A percentile compares a stretch with the other conserved stretches of the same genome.
Evolutionary conservation across 192 early-diverging fungal genomes (phyloP).

Genomic region (Podila epicladia): DNA sequence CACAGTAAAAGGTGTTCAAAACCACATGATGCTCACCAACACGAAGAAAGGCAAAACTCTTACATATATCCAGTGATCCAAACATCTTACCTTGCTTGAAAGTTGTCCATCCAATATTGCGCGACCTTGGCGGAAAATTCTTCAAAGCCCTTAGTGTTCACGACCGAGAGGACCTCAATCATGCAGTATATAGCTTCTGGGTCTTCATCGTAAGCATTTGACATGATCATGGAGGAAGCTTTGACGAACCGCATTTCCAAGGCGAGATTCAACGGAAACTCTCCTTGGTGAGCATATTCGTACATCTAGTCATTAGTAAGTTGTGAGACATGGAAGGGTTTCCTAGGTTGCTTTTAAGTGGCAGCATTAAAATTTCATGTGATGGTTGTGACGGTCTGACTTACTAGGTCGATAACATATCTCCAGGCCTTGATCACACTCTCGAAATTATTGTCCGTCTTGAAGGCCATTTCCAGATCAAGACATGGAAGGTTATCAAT

Average conservation of each 20-base stretch:
- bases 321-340: no score
- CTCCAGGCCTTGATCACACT: conserved; percentile 25
- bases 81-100: conserved; percentile 25
- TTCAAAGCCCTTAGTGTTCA: conserved; percentile 18
- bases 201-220: conserved; percentile 40
- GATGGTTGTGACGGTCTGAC: background rate
- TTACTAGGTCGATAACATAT: conserved; percentile 6
- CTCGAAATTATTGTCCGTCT: conserved; percentile 28
- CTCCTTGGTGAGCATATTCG: conserved; percentile 8
- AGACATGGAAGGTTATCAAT: conserved; percentile 31
- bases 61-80: no score
- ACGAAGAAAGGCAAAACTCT: background rate
- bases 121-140: conserved; percentile 33
- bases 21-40: no score
- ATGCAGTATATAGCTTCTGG: conserved; percentile 33
- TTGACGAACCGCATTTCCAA: conserved; percentile 39
- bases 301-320: conserved; percentile 11
- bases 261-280: conserved; percentile 34
- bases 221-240: conserved; percentile 16
- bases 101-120: conserved; percentile 41
- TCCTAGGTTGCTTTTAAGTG: no score
- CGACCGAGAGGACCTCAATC: conserved; percentile 18
- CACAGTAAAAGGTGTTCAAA: no score
- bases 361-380: no score
- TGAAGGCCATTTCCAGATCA: conserved; percentile 38